phyloP scores from a whole-genome alignment of 164 flowering plant genomes.

The Akebia trifoliata region DNA sequence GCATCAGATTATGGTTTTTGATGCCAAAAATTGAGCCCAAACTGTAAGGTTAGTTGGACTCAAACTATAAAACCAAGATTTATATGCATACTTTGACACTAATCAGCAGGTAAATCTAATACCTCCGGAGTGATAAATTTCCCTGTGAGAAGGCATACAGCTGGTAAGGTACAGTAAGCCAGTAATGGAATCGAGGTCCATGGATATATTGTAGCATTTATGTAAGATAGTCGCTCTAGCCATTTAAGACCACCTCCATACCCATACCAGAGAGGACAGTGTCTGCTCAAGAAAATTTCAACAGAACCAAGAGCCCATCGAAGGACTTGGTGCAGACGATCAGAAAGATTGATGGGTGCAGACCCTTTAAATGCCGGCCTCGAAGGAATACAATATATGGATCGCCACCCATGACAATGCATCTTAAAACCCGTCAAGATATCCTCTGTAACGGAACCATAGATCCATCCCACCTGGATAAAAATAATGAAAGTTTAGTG shows the following conservation, averaged over 20 bases:
- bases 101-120: conserved; percentile 10
- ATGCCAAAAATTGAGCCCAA: no score
- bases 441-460: conserved; percentile 67
- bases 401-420: conserved; percentile 75
- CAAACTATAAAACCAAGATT: no score
- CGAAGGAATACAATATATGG: conserved; percentile 53
- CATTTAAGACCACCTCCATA: conserved; percentile 55
- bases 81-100: neutral
- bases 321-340: conserved; percentile 63
- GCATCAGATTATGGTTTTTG: no score
- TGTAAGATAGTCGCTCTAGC: conserved; percentile 60
- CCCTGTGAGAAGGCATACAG: conserved; percentile 61
- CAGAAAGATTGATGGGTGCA: conserved; percentile 71
- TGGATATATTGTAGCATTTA: conserved; percentile 56
- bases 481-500: neutral
- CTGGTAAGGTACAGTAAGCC: conserved; percentile 67
- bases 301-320: conserved; percentile 78
- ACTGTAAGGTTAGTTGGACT: no score
- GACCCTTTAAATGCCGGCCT: conserved; percentile 67
- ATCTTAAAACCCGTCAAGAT: conserved; percentile 71
- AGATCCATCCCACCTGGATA: conserved; percentile 64
- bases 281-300: conserved; percentile 66
- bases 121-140: conserved; percentile 72
- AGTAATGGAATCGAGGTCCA: conserved; percentile 57
- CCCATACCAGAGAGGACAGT: conserved; percentile 69